These are phyloP conservation scores for Sporothrix euskadiensis DNA, from an alignment of 2,329 filamentous ascomycete genomes.

Conservation along the genomic window DNA sequence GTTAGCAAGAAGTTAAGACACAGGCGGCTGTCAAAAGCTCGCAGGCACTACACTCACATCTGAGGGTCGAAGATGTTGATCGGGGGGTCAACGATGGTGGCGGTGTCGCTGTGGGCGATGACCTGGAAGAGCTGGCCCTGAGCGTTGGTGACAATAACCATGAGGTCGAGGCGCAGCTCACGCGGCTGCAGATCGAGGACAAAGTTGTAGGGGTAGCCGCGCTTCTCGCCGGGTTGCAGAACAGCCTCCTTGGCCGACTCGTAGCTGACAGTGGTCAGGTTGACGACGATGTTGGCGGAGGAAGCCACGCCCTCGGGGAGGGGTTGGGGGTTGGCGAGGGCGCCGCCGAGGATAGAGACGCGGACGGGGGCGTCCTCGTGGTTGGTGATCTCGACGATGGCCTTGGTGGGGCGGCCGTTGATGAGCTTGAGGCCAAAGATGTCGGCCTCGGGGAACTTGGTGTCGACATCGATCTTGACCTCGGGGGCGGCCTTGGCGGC, in stretches of 20 bases:
- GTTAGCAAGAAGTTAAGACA: conserved; percentile 1
- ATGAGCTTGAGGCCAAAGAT: conserved; percentile 94
- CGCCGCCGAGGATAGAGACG: conserved; percentile 74
- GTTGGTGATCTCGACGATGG: conserved; percentile 81
- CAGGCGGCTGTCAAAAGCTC: neutral
- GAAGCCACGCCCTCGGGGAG: conserved; percentile 52
- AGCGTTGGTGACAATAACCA: conserved; percentile 67
- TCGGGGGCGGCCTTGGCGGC: conserved; percentile 40
- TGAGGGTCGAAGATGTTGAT: conserved; percentile 37
- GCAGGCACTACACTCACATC: conserved; percentile 54
- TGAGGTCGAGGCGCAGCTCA: conserved; percentile 76
- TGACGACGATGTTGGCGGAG: conserved; percentile 67
- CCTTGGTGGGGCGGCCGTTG: conserved; percentile 84
- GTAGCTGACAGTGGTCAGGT: conserved; percentile 78
- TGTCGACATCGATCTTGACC: conserved; percentile 64
- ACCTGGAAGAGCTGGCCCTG: conserved; percentile 73
- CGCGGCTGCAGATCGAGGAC: conserved; percentile 89
- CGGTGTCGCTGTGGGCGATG: conserved; percentile 76
- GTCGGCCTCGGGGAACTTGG: conserved; percentile 68
- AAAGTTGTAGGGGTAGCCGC: conserved; percentile 79
- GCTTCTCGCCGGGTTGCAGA: conserved; percentile 60
- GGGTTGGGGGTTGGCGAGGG: conserved; percentile 61
- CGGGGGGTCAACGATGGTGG: conserved; percentile 65
- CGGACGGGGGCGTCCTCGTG: conserved; percentile 74
- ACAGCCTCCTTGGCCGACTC: conserved; percentile 67